Evolutionary conservation across 768 basidiomycete genomes (phyloP).

Genomic region (Clitopilus hobsonii): DNA sequence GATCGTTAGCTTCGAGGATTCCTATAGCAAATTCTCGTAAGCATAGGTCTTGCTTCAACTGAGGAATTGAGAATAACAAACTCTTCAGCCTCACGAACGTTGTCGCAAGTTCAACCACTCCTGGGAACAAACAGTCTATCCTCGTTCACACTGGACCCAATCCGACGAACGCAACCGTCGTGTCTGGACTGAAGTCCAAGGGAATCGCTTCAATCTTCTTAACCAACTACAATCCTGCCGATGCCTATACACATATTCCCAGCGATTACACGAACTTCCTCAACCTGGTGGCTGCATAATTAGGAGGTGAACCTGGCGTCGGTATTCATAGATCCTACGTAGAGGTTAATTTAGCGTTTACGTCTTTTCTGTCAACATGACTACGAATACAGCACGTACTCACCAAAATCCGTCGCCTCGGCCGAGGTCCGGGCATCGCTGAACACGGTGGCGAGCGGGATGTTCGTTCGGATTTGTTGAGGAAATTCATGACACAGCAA

Average conservation of each 20-base stretch:
- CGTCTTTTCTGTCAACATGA: no score
- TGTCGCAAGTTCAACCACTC: conserved; percentile 12
- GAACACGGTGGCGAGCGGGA: conserved; percentile 14
- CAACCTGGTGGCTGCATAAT: not conserved
- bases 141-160: conserved; percentile 26
- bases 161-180: conserved; percentile 15
- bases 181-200: conserved; percentile 15
- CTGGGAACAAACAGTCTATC: conserved; percentile 22
- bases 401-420: no score
- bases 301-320: not conserved
- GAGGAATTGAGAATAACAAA: no score
- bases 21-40: conserved; percentile 23
- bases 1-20: conserved; percentile 23
- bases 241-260: not conserved
- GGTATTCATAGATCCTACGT: no score
- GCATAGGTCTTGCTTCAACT: no score
- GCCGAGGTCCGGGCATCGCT: no score
- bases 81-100: conserved; percentile 20
- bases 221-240: conserved; percentile 17
- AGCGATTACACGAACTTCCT: not conserved
- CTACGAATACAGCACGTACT: no score
- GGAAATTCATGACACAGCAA: not conserved
- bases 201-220: conserved; percentile 24
- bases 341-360: no score
- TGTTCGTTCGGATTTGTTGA: conserved; percentile 14